A percentile compares a stretch with the other conserved stretches of the same genome.
phyloP scores from a whole-genome alignment of 2,329 filamentous ascomycete species.

The Fusarium ambrosium region DNA sequence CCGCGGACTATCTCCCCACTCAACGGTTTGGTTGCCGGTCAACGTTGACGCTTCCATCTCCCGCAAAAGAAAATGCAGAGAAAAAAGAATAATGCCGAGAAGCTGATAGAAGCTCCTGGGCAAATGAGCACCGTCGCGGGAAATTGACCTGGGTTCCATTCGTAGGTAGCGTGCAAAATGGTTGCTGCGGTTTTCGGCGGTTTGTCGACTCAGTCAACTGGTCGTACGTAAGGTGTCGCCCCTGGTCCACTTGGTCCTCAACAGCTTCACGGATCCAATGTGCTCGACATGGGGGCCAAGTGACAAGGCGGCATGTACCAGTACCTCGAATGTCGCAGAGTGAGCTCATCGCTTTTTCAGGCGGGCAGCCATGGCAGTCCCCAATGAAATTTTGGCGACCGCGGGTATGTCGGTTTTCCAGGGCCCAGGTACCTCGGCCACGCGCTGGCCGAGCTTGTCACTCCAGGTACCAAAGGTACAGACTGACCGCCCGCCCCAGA shows the following conservation, averaged over 20 bases:
- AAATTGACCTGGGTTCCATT: slow-evolving; percentile 25
- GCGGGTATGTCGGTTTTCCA: slow-evolving; percentile 15
- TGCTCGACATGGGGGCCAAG: slow-evolving; percentile 10
- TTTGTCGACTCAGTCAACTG: slow-evolving; percentile 32
- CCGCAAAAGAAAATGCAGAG: slow-evolving; percentile 20
- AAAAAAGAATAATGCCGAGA: slow-evolving; percentile 18
- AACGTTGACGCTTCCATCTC: slow-evolving; percentile 12
- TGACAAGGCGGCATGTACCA: slow-evolving; percentile 32
- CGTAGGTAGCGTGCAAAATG: slow-evolving; percentile 25
- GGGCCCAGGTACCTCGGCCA: slow-evolving; percentile 38
- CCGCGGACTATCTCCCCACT: slow-evolving; percentile 14
- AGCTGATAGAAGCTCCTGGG: slow-evolving; percentile 15
- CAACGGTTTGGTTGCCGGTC: slow-evolving; percentile 23
- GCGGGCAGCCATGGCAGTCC: slow-evolving; percentile 25
- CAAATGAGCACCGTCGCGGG: slow-evolving; percentile 12
- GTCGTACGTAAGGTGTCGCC: slow-evolving; percentile 41
- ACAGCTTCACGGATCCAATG: slow-evolving; percentile 35
- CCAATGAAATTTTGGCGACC: slow-evolving; percentile 34
- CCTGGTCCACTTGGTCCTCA: slow-evolving; percentile 46
- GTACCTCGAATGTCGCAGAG: slow-evolving; percentile 33
- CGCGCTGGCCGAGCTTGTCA: slow-evolving; percentile 21
- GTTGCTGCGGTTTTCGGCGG: slow-evolving; percentile 43
- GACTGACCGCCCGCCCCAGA: slow-evolving; percentile 38
- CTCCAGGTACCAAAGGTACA: slow-evolving; percentile 30
- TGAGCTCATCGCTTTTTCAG: slow-evolving; percentile 44